A percentile compares a stretch with the other conserved stretches of the same genome.
Evolutionary conservation across 306 rosid species (phyloP).

Genomic region (Dicorynia guianensis): DNA sequence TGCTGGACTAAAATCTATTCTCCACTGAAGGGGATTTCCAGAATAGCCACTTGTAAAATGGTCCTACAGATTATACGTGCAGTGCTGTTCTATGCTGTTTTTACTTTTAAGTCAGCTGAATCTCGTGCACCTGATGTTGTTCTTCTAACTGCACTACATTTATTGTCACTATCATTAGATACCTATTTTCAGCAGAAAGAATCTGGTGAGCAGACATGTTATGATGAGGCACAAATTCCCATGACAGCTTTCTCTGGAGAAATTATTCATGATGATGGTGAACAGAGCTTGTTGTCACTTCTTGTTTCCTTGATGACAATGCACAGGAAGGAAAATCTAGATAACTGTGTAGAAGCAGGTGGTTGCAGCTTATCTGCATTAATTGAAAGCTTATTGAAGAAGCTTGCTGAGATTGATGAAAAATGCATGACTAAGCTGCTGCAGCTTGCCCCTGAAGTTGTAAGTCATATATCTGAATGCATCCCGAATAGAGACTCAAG

Average conservation of each 20-base stretch:
- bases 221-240: slow-evolving; percentile 61
- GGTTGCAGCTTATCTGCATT: slow-evolving; percentile 71
- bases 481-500: slow-evolving; percentile 52
- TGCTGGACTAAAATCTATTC: slow-evolving; percentile 82
- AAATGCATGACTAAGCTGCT: slow-evolving; percentile 73
- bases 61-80: slow-evolving; percentile 83
- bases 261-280: slow-evolving; percentile 55
- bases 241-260: slow-evolving; percentile 71
- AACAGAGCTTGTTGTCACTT: slow-evolving; percentile 86
- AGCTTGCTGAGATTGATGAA: slow-evolving; percentile 78
- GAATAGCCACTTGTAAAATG: slow-evolving; percentile 86
- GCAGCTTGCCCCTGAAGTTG: slow-evolving; percentile 80
- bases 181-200: slow-evolving; percentile 72
- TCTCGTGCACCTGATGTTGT: slow-evolving; percentile 93
- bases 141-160: slow-evolving; percentile 84
- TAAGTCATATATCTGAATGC: slow-evolving; percentile 56
- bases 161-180: slow-evolving; percentile 83
- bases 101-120: slow-evolving; percentile 62
- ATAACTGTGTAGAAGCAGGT: slow-evolving; percentile 66
- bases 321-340: slow-evolving; percentile 62
- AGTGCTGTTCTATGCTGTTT: slow-evolving; percentile 83
- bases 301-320: slow-evolving; percentile 81
- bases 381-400: slow-evolving; percentile 79
- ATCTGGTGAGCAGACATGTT: slow-evolving; percentile 48
- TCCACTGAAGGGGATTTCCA: slow-evolving; percentile 77